Conservation (phyloP, 306 rosid species). For the Inga oerstediana region DNA sequence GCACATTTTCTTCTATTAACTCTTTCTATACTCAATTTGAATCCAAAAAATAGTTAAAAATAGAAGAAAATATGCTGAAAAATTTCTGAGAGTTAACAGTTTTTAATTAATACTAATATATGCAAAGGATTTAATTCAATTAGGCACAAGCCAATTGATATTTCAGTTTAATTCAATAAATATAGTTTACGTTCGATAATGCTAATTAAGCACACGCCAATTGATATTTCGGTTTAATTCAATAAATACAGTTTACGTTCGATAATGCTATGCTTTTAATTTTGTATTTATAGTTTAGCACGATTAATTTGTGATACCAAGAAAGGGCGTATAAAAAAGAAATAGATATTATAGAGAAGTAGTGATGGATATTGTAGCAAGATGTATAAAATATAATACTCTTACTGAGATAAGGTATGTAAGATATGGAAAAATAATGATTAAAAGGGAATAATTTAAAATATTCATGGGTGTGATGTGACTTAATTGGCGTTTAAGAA, state of each 20-base stretch:
- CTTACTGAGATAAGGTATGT: not conserved
- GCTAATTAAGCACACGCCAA: not conserved
- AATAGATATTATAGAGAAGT: not conserved
- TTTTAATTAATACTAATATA: not conserved
- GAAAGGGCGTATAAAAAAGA: not conserved
- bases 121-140: not conserved
- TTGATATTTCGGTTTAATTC: not conserved
- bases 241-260: not conserved
- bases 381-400: not conserved
- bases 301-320: not conserved
- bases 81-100: no score
- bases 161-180: no score
- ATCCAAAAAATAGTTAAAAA: no score
- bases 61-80: no score
- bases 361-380: no score
- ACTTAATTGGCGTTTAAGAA: not conserved
- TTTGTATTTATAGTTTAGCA: not conserved
- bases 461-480: not conserved
- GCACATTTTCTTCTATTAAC: no score
- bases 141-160: not conserved
- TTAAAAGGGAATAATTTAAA: not conserved
- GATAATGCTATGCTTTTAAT: not conserved
- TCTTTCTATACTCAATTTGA: no score
- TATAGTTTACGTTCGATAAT: no score
- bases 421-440: not conserved